phyloP scores from a whole-genome alignment of 2,329 filamentous ascomycete species.

The Dendrostoma leiphaemia region DNA sequence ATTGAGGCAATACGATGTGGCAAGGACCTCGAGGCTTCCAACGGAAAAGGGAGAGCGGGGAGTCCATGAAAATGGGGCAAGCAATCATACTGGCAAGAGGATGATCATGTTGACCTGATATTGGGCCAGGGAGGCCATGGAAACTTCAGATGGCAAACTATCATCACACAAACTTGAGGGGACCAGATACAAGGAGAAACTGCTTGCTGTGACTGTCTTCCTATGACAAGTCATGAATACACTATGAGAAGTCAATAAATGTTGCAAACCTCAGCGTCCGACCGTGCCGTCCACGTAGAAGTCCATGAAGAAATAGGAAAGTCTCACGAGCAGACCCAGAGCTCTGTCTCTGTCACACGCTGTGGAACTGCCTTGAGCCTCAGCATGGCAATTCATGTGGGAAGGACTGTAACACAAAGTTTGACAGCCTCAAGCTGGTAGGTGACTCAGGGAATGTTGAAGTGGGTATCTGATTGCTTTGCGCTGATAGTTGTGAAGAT shows the following conservation, averaged over 20 bases:
- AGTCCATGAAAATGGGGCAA: not conserved
- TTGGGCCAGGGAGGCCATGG: not conserved
- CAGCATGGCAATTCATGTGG: conserved; percentile 1
- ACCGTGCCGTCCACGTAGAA: not conserved
- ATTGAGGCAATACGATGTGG: not conserved
- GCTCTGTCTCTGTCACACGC: conserved; percentile 8
- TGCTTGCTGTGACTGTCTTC: not conserved
- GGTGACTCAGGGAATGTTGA: not conserved
- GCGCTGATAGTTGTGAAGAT: not conserved
- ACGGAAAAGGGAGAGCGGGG: not conserved
- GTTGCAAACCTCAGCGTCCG: not conserved
- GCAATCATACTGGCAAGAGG: not conserved
- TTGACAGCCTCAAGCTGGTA: not conserved
- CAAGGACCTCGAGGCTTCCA: not conserved
- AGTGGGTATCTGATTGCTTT: conserved; percentile 14
- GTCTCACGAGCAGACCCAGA: not conserved
- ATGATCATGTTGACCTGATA: too few species aligned
- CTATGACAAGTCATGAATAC: not conserved
- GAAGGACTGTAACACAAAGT: conserved; percentile 5
- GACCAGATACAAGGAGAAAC: not conserved
- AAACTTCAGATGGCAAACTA: conserved; percentile 15
- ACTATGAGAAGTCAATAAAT: not conserved
- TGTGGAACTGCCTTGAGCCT: conserved; percentile 12
- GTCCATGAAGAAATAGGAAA: not conserved
- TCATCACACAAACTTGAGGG: conserved; percentile 2